Evolutionary conservation across 1,284 basidiomycete genomes (phyloP).

Genomic region (Fomitopsis betulina): DNA sequence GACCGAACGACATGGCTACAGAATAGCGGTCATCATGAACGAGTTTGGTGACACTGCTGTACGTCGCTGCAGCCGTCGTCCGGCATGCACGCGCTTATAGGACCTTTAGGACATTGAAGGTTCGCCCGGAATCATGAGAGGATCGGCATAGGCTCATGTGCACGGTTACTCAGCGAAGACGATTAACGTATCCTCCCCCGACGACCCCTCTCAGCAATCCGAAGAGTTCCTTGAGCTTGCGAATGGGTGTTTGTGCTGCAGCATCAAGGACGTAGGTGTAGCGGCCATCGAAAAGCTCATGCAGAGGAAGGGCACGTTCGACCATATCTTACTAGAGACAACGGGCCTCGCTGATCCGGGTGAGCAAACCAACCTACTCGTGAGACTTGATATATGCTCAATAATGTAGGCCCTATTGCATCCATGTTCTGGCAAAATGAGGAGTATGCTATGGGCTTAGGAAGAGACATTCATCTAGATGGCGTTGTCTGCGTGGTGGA

Average conservation of each 20-base stretch:
- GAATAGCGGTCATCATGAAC: conserved; percentile 97
- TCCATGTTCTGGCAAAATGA: conserved; percentile 92
- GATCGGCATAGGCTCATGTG: conserved; percentile 1
- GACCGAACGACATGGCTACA: conserved; percentile 87
- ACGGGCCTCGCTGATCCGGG: conserved; percentile 93
- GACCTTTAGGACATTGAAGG: conserved; percentile 25
- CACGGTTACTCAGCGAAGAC: conserved; percentile 50
- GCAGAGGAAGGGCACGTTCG: conserved; percentile 79
- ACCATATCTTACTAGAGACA: conserved; percentile 90
- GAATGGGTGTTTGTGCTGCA: conserved; percentile 94
- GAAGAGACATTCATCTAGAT: conserved; percentile 75
- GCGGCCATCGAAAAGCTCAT: conserved; percentile 89
- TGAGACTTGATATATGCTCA: not conserved
- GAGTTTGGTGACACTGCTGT: conserved; percentile 86
- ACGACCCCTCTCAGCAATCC: conserved; percentile 59
- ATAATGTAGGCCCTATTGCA: conserved; percentile 66
- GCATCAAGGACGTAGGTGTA: conserved; percentile 86
- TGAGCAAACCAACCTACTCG: conserved; percentile 19
- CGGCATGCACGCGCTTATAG: not conserved
- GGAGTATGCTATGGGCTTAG: conserved; percentile 70
- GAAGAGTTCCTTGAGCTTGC: conserved; percentile 85
- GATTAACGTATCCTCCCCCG: conserved; percentile 70
- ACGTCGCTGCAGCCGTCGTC: conserved; percentile 23
- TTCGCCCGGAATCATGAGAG: conserved; percentile 5
- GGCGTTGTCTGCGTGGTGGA: conserved; percentile 92